Evolutionary conservation across 1,139 yeast genomes (phyloP), one percentile per base, ranked within the genome.

Genomic region (Debaryomyces sp.): DNA sequence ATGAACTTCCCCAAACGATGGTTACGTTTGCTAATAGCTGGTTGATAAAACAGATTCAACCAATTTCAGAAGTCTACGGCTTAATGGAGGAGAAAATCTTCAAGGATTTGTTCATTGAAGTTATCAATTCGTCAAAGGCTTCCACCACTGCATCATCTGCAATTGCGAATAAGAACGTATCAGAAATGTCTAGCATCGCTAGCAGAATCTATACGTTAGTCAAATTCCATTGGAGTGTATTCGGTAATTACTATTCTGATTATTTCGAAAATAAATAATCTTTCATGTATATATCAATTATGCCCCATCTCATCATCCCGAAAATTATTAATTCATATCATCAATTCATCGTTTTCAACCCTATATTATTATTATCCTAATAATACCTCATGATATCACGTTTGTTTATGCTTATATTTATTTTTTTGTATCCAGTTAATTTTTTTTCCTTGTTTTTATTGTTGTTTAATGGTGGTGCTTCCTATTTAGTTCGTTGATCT

Each of bases 41-140:
- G 97, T 75, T 90, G 43, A 75, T 87, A 46, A 87, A 87, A 62
- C 96, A 90, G 66, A 86, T 91, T 22, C 96, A 89, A 66, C 96
- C 96, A 43, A 74, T 73, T 54, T 85, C 94, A n/a, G 84, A 82
- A 48, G 87, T 90, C 40, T 90, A 90, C 66, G 85, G 87, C 12
- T 76, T 89, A 47, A 77, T 90, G 78, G 97, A 90, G 68, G 77
- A 78, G 43, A 83, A 85, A 54, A 75, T 84, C 21, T 84, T 86
- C 64, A 78, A 78, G 51, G 77, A 73, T 50, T 71, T 82, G 49
- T 64, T 70, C 39, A 64, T 66, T 4, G 75, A 72, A 49, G 68
- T 73, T 33, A 53, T 60, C 41, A 53, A 50, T 54, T 59, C 49
- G 53, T 64, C 64, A 24, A 46, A 55, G 26, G 52, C 35, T n/a